Evolutionary conservation across 306 rosid species (phyloP).

Genomic region (Vigna radiata): DNA sequence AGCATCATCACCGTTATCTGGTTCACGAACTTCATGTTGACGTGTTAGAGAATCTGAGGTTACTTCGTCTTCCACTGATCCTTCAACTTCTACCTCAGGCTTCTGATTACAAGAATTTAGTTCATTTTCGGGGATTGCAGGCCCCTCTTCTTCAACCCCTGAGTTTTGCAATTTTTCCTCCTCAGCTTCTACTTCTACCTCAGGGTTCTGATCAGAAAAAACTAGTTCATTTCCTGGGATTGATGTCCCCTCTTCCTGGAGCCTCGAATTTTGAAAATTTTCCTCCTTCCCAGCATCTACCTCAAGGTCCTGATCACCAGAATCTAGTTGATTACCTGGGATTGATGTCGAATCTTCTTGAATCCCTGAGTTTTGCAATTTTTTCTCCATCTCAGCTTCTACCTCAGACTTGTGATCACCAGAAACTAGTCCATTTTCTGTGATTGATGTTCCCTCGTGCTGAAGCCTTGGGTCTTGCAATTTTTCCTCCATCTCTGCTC

Average conservation of each 20-base stretch:
- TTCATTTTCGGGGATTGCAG: conserved; percentile 44
- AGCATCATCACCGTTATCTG: conserved; percentile 21
- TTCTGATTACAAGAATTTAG: conserved; percentile 40
- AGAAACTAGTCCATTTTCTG: conserved; percentile 44
- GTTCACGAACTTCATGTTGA: conserved; percentile 32
- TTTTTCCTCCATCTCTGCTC: conserved; percentile 40
- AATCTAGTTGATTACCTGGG: too few relatives aligned
- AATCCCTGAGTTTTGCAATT: too few relatives aligned
- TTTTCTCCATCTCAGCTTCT: too few relatives aligned
- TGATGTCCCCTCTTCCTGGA: too few relatives aligned
- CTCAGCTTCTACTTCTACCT: conserved; percentile 34
- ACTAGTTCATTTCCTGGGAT: conserved; percentile 45
- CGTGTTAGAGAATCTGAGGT: conserved; percentile 38
- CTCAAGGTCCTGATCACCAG: conserved; percentile 39
- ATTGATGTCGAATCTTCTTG: too few relatives aligned
- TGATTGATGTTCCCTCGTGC: conserved; percentile 9
- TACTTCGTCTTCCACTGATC: conserved; percentile 13
- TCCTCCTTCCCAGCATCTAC: too few relatives aligned
- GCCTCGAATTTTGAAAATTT: too few relatives aligned
- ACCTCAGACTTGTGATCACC: too few relatives aligned
- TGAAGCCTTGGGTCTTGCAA: conserved; percentile 34
- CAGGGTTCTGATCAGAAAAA: conserved; percentile 42
- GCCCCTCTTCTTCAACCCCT: conserved; percentile 39
- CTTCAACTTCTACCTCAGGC: conserved; percentile 38
- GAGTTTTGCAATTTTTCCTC: conserved; percentile 46